Evolutionary conservation across 2,329 filamentous ascomycete species (phyloP), one percentile per base, ranked within the genome.

Genomic region (Bimuria novae-zelandiae): DNA sequence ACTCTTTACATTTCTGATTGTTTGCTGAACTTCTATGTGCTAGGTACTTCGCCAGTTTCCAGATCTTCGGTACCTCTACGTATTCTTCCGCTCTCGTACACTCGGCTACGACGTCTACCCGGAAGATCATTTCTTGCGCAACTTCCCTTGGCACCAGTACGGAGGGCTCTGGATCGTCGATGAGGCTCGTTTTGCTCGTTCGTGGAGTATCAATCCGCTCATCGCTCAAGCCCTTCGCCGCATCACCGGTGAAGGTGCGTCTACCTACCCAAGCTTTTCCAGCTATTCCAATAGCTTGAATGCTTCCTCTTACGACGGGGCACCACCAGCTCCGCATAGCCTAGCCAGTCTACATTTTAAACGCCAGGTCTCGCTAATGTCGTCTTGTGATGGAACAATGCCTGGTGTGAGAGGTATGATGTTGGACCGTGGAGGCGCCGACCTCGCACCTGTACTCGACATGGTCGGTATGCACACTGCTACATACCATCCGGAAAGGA

Each of bases 71-170:
- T 75, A 62, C 43, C 62, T 75, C 11, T 75, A 74, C 59, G 70
- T 61, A 30, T 74, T 75, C 56, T 74, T 73, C 51, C 69, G 70
- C 54, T 67, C 67, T 35, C 63, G 63, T 7, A 72, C 70, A 0
- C 64, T 73, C 39, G 71, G 71, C 19, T 74, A 70, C 54, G 71
- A 74, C 32, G 69, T 74, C 17, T 73, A 74, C 30, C 72, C 72
- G 5, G 72, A 74, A 58, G 69, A 74, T 40, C 56, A 69, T 40
- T 75, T 74, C 40, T 60, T 73, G 7, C 60, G 56, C n/a, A 71
- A 61, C 47, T 74, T 75, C 45, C 72, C 72, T 0, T 75, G 72
- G 72, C 67, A 69, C 21, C 63, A 71, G 47, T 75, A 72, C 53
- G 71, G 71, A 10, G 67, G 70, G 27, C 62, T 75, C 11, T 74